These are phyloP conservation scores for Amoeboaphelidium protococcarum DNA, from an alignment of 371 early-diverging fungal genomes.

Conservation along the genomic window DNA sequence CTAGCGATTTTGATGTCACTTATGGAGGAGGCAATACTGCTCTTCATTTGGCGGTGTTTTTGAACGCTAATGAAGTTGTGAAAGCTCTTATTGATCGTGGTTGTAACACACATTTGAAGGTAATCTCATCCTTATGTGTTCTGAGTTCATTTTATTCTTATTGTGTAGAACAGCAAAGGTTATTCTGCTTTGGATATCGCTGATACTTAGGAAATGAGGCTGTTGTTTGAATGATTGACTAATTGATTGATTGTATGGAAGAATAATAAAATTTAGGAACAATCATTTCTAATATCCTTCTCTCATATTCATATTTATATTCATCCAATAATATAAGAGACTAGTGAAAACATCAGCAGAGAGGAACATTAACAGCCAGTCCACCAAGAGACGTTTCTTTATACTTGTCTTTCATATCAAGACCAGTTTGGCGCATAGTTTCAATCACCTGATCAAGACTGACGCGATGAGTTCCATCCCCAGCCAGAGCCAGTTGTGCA, in stretches of 20 bases:
- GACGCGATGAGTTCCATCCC: slow-evolving; percentile 64
- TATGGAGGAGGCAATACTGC: slow-evolving; percentile 28
- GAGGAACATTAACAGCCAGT: slow-evolving; percentile 59
- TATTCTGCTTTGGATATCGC: neutral
- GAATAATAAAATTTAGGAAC: too few relatives aligned
- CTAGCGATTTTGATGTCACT: slow-evolving; percentile 13
- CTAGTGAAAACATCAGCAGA: slow-evolving; percentile 25
- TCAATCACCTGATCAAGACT: slow-evolving; percentile 82
- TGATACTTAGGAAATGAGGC: neutral
- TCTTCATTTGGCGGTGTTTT: slow-evolving; percentile 18
- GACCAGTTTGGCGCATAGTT: slow-evolving; percentile 81
- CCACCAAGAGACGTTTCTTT: slow-evolving; percentile 86
- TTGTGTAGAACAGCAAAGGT: neutral
- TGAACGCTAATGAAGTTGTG: slow-evolving; percentile 23
- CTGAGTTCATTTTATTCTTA: too few relatives aligned
- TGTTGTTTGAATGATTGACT: too few relatives aligned
- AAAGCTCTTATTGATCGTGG: slow-evolving; percentile 24
- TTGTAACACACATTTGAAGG: slow-evolving; percentile 10
- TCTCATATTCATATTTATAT: too few relatives aligned
- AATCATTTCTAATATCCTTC: too few relatives aligned
- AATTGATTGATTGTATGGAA: too few relatives aligned
- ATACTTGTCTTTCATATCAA: slow-evolving; percentile 81
- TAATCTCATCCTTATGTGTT: too few relatives aligned
- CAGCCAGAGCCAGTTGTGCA: slow-evolving; percentile 72
- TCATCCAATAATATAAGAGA: too few relatives aligned